phyloP scores from a whole-genome alignment of 257 asterid genomes.

The Salvia miltiorrhiza region DNA sequence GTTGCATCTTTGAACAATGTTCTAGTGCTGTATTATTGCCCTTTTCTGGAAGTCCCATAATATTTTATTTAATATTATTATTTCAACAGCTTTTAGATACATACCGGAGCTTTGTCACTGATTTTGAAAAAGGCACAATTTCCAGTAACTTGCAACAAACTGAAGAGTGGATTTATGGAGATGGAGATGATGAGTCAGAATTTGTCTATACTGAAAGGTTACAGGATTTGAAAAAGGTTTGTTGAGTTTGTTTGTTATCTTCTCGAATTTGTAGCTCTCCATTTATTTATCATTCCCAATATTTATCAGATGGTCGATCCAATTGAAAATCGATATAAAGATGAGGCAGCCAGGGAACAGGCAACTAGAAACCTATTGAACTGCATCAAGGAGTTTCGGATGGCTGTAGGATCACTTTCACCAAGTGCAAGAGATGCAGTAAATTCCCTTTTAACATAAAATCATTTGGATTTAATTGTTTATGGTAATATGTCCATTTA shows the following conservation, averaged over 20 bases:
- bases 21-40: not conserved
- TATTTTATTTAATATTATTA: not conserved
- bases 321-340: constrained; percentile 74
- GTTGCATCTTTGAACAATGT: not conserved
- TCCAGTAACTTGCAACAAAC: constrained; percentile 68
- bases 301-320: constrained; percentile 76
- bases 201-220: constrained; percentile 60
- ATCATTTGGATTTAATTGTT: not conserved
- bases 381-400: constrained; percentile 56
- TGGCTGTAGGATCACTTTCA: constrained; percentile 63
- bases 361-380: constrained; percentile 56
- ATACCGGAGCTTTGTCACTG: constrained; percentile 79
- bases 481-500: not conserved
- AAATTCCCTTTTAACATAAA: constrained; percentile 24
- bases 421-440: constrained; percentile 69
- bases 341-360: constrained; percentile 72
- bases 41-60: constrained; percentile 3
- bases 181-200: constrained; percentile 93
- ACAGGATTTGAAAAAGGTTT: constrained; percentile 74
- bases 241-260: not conserved
- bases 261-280: not conserved
- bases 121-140: constrained; percentile 67
- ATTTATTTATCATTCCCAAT: constrained; percentile 7
- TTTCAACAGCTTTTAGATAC: constrained; percentile 60
- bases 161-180: constrained; percentile 97